These are phyloP conservation scores for Paecilomyces sp. DNA, from an alignment of 2,329 filamentous ascomycete species.

Conservation along the genomic window DNA sequence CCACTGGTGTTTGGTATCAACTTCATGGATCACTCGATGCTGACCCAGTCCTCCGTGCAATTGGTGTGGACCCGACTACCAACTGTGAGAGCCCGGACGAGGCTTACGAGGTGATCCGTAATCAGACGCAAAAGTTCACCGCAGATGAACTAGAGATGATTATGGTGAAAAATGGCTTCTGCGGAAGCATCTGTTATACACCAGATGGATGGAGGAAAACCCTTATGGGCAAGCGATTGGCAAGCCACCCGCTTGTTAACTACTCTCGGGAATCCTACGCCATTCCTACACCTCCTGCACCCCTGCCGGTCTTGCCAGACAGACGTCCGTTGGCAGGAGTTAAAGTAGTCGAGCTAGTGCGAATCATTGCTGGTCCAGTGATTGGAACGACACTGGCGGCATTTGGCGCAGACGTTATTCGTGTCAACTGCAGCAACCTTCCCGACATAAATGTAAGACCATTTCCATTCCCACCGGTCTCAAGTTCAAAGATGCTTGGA, in stretches of 20 bases:
- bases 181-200: conserved; percentile 39
- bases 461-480: conserved; percentile 15
- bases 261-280: conserved; percentile 27
- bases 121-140: conserved; percentile 24
- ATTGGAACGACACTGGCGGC: conserved; percentile 36
- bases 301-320: neutral
- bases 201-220: conserved; percentile 39
- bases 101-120: neutral
- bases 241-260: conserved; percentile 38
- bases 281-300: conserved; percentile 21
- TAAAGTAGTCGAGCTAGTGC: conserved; percentile 44
- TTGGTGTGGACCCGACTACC: conserved; percentile 34
- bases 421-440: conserved; percentile 37
- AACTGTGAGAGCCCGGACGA: neutral
- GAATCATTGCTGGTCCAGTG: conserved; percentile 40
- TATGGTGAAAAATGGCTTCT: conserved; percentile 35
- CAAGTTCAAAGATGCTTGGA: too few species aligned
- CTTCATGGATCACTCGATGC: conserved; percentile 46
- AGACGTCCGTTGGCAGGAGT: conserved; percentile 35
- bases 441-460: conserved; percentile 20
- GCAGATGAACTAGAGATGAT: conserved; percentile 38
- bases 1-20: conserved; percentile 42
- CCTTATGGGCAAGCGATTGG: conserved; percentile 37
- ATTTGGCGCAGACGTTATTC: conserved; percentile 42
- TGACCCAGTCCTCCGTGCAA: conserved; percentile 35